Conservation (phyloP, 192 early-diverging fungal species). For the Gonapodya sp. region DNA sequence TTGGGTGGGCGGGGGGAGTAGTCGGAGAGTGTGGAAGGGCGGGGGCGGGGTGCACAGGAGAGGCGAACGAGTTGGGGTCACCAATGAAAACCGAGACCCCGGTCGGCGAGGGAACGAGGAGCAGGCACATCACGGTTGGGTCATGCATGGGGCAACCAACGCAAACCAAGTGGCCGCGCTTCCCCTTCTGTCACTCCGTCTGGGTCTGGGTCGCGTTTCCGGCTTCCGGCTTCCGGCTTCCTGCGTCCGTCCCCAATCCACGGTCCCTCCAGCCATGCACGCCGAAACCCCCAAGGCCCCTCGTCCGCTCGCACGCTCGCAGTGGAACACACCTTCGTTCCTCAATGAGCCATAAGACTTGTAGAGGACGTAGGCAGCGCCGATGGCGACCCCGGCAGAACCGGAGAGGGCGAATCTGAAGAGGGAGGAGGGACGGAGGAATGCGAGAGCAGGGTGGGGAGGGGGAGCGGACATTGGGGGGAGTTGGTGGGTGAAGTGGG, state of each 20-base stretch:
- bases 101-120: background rate
- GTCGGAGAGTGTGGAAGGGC: too few relatives aligned
- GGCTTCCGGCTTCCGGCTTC: too few relatives aligned
- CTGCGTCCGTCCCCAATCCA: too few relatives aligned
- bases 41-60: background rate
- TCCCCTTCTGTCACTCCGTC: too few relatives aligned
- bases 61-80: background rate
- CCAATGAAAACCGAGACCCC: background rate
- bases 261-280: too few relatives aligned
- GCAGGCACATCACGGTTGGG: background rate
- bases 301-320: too few relatives aligned
- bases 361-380: background rate
- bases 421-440: background rate
- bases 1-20: too few relatives aligned
- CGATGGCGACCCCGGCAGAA: background rate
- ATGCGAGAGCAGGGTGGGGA: background rate
- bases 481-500: too few relatives aligned
- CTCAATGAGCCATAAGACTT: background rate
- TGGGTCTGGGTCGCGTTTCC: too few relatives aligned
- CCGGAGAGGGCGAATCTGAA: background rate
- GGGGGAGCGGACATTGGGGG: background rate
- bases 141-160: too few relatives aligned
- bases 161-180: background rate
- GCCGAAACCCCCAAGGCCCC: too few relatives aligned
- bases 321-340: background rate